A percentile compares a stretch with the other conserved stretches of the same genome.
Conservation (phyloP, 129 eudicot species). For the Pulicaria dysenterica region DNA sequence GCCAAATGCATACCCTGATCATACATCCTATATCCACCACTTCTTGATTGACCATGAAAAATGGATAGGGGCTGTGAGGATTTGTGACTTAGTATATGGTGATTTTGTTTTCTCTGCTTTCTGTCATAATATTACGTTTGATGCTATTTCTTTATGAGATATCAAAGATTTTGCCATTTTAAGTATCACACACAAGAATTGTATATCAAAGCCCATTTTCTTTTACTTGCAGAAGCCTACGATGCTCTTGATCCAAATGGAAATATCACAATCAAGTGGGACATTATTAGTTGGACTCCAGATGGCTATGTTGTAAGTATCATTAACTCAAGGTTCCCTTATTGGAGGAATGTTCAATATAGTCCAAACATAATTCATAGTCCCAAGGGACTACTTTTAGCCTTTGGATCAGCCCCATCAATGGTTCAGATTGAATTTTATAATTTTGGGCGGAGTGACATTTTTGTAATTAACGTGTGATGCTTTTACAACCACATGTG, state of each 20-base stretch:
- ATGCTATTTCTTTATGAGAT: not conserved
- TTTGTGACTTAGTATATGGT: not conserved
- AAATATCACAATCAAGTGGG: conserved; percentile 93
- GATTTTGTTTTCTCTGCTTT: conserved; percentile 13
- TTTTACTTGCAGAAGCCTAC: conserved; percentile 68
- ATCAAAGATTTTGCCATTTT: not conserved
- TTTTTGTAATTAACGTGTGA: too few species aligned
- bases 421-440: too few species aligned
- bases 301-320: conserved; percentile 95
- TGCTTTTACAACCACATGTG: too few species aligned
- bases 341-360: too few species aligned
- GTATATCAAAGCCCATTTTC: not conserved
- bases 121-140: not conserved
- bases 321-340: not conserved
- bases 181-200: not conserved
- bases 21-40: not conserved
- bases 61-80: too few species aligned
- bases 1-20: too few species aligned
- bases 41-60: conserved; percentile 10
- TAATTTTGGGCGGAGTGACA: too few species aligned
- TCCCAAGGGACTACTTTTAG: too few species aligned
- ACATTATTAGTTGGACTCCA: conserved; percentile 82
- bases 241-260: conserved; percentile 95
- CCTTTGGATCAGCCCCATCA: too few species aligned
- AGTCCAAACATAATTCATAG: too few species aligned